A percentile compares a stretch with the other conserved stretches of the same genome.
Conservation (phyloP, 2,329 filamentous ascomycete genomes). For the Aspergillus melleus region DNA sequence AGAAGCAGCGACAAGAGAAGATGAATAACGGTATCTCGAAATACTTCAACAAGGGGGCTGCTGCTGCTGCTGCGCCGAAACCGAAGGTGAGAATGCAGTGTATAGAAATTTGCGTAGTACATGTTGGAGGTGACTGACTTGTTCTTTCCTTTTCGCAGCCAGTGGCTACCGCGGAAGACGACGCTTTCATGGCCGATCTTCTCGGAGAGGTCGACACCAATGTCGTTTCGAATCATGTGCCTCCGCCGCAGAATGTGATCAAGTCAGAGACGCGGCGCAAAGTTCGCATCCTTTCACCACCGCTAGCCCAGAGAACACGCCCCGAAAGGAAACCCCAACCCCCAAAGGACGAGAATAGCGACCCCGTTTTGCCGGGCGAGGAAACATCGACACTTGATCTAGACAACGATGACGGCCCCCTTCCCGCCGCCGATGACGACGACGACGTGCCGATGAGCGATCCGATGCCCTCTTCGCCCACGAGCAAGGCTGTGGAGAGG, state of each 20-base stretch:
- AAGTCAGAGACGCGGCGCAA: conserved; percentile 76
- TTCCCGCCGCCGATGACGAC: conserved; percentile 63
- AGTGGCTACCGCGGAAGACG: conserved; percentile 79
- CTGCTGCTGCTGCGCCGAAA: conserved; percentile 60
- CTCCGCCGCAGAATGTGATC: conserved; percentile 61
- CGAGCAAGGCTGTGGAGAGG: conserved; percentile 73
- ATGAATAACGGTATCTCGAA: conserved; percentile 91
- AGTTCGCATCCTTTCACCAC: conserved; percentile 76
- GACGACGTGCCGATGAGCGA: conserved; percentile 85
- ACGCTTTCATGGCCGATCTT: conserved; percentile 80
- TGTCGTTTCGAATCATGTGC: conserved; percentile 55
- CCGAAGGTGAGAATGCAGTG: conserved; percentile 65
- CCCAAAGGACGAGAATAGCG: conserved; percentile 39
- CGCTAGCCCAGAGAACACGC: conserved; percentile 55
- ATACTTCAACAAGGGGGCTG: conserved; percentile 78
- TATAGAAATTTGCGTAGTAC: background rate
- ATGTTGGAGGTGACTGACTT: conserved; percentile 8
- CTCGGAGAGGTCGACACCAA: conserved; percentile 87
- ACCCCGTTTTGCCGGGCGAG: conserved; percentile 48
- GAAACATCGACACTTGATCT: conserved; percentile 40
- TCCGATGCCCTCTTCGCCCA: conserved; percentile 80
- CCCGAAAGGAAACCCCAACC: conserved; percentile 55
- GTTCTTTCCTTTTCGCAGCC: conserved; percentile 50
- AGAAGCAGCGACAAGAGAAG: conserved; percentile 79
- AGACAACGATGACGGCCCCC: conserved; percentile 59